phyloP scores from a whole-genome alignment of 176 grass and related monocot genomes.

The Saccharum officinarum region DNA sequence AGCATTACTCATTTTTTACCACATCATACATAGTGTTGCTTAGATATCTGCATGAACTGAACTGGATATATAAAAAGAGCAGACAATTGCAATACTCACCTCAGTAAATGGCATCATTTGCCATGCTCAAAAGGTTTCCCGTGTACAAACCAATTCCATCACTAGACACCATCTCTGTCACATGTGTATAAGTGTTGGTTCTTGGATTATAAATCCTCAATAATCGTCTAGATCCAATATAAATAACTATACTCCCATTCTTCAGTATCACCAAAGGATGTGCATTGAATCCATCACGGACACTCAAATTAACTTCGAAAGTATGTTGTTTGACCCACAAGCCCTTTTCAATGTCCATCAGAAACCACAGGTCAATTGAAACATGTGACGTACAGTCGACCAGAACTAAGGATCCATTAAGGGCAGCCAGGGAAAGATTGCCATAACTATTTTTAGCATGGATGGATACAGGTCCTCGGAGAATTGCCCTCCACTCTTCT shows the following conservation, averaged over 20 bases:
- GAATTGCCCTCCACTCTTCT: slow-evolving; percentile 9
- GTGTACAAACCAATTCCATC: neutral
- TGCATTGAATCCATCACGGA: neutral
- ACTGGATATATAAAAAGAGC: neutral
- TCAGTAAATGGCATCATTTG: neutral
- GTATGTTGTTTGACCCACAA: neutral
- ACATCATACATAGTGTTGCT: no score
- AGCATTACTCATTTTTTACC: neutral
- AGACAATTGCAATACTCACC: neutral
- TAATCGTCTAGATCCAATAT: neutral
- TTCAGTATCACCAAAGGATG: neutral
- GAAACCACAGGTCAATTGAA: neutral
- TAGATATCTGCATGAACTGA: no score
- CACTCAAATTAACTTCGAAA: neutral
- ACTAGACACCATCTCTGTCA: neutral
- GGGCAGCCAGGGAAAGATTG: neutral
- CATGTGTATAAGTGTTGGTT: neutral
- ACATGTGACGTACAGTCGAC: no score
- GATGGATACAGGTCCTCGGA: neutral
- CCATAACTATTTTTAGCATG: no score
- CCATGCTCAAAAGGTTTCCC: neutral
- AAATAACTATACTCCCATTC: neutral
- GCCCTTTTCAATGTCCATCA: neutral
- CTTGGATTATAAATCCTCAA: neutral
- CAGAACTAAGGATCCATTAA: neutral